A percentile compares a stretch with the other conserved stretches of the same genome.
These are phyloP conservation scores for Neocatenulostroma microsporum DNA, from an alignment of 2,329 filamentous ascomycete species.

Conservation along the genomic window DNA sequence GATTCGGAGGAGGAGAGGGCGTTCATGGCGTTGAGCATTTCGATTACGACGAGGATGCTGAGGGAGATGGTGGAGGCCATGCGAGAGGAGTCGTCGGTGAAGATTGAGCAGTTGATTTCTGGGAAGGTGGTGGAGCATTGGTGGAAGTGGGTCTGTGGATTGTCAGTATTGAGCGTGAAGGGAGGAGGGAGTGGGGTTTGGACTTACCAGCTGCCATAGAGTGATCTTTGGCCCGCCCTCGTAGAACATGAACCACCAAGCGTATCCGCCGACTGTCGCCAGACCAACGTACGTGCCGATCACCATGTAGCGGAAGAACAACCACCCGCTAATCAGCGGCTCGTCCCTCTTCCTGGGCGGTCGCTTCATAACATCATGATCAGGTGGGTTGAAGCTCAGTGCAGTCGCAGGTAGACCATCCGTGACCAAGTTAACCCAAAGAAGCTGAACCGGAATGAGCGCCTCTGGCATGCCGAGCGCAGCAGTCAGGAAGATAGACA, in stretches of 20 bases:
- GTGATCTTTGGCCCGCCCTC: slow-evolving; percentile 79
- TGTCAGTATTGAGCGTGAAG: slow-evolving; percentile 8
- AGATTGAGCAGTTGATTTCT: slow-evolving; percentile 88
- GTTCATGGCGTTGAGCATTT: slow-evolving; percentile 99
- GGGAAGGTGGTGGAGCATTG: slow-evolving; percentile 78
- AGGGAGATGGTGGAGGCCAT: slow-evolving; percentile 88
- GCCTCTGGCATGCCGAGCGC: slow-evolving; percentile 97
- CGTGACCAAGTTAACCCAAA: slow-evolving; percentile 98
- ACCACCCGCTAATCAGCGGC: slow-evolving; percentile 83
- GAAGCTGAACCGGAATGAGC: slow-evolving; percentile 88
- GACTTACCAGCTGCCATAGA: slow-evolving; percentile 69
- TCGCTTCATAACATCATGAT: slow-evolving; percentile 95
- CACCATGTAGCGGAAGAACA: slow-evolving; percentile 95
- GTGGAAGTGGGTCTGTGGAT: slow-evolving; percentile 69
- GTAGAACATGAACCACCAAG: slow-evolving; percentile 99
- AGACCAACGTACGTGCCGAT: slow-evolving; percentile 92
- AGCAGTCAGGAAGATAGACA: slow-evolving; percentile 96
- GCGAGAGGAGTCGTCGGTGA: slow-evolving; percentile 75
- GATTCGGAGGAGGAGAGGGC: slow-evolving; percentile 93
- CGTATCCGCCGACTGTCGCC: slow-evolving; percentile 92
- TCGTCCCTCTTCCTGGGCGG: slow-evolving; percentile 88
- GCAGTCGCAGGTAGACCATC: slow-evolving; percentile 95
- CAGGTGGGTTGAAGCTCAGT: slow-evolving; percentile 95
- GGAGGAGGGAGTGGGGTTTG: neutral
- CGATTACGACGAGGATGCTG: slow-evolving; percentile 87